Conservation (phyloP, 2,329 filamentous ascomycete genomes). For the Huntiella abstrusa region DNA sequence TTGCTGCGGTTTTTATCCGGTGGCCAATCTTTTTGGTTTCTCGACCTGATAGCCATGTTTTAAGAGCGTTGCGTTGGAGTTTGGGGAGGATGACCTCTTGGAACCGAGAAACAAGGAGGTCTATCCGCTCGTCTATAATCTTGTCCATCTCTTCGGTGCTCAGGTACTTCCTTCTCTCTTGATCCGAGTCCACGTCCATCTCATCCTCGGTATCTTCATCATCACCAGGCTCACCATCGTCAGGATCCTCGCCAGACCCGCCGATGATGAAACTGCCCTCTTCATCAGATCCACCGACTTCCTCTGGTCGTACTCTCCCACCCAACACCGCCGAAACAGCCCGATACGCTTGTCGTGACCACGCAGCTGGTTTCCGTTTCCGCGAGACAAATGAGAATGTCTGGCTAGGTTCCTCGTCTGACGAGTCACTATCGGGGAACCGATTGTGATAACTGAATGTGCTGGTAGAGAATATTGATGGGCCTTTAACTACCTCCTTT, state of each 20-base stretch:
- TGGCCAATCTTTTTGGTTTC: too few relatives aligned
- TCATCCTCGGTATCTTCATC: slow-evolving; percentile 14
- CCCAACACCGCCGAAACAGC: slow-evolving; percentile 23
- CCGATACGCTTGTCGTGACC: slow-evolving; percentile 24
- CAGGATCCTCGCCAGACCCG: background rate
- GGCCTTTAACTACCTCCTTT: too few relatives aligned
- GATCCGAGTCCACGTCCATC: slow-evolving; percentile 26
- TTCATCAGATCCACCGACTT: slow-evolving; percentile 2
- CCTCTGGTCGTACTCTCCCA: background rate
- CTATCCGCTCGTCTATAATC: slow-evolving; percentile 9
- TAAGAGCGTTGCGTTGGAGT: slow-evolving; percentile 6
- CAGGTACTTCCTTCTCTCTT: slow-evolving; percentile 12
- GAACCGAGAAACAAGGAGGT: slow-evolving; percentile 3
- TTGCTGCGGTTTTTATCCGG: too few relatives aligned
- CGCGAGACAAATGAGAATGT: slow-evolving; percentile 16
- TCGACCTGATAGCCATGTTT: slow-evolving; percentile 7
- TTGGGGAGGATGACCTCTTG: slow-evolving; percentile 5
- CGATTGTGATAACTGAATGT: slow-evolving; percentile 5
- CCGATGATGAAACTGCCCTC: slow-evolving; percentile 9
- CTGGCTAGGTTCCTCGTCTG: slow-evolving; percentile 11
- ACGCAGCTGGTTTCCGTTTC: slow-evolving; percentile 22
- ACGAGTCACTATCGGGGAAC: slow-evolving; percentile 5
- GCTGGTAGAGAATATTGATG: background rate
- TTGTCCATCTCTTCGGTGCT: slow-evolving; percentile 2
- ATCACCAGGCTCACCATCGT: slow-evolving; percentile 10